Evolutionary conservation across 164 flowering plant genomes (phyloP), one percentile per base, ranked within the genome.

Genomic region (Brasenia schreberi): DNA sequence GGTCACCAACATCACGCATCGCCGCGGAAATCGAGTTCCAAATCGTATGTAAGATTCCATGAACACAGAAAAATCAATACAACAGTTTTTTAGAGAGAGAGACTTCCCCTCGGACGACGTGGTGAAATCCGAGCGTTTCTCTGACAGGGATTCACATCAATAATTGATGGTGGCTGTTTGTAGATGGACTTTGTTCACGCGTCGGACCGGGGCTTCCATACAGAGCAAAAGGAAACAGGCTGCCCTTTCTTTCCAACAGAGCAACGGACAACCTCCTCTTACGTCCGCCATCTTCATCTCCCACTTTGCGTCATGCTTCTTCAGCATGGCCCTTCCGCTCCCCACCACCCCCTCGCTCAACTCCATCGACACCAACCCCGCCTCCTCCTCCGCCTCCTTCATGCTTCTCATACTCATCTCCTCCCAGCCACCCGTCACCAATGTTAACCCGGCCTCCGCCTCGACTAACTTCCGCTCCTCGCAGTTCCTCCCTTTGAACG

Each of bases 231-330:
- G 1, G 91, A 87, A 68, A 87, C 87, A 43, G 89, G 84, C 70
- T 84, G 86, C 49, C 89, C 89, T n/a, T n/a, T n/a, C 5, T 71
- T 87, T 89, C 96, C 96, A 89, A 79, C 80, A 79, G 43, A 87
- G 66, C 2, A 76, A 81, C 6, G 77, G 79, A 63, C 81, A 79
- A 4, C 82, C 81, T 69, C 79, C 85, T 11, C 80, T 23, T 23
- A 23, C 2, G 27, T 23, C 27, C 27, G 27, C 92, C 12, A 72
- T 66, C 71, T 74, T 84, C 87, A 86, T 86, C 77, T 87, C 93
- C 96, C 91, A 87, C 19, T 81, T 81, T 42, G 77, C 65, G 19
- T 89, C 96, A 61, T 86, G 81, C 79, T 85, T 89, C 78, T 85
- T 84, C 77, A 89, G 67, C 79, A 87, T 63, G 43, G 88, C 84